Base-by-base conservation (phyloP, 768 basidiomycete genomes). In the Collybia nuda region DNA sequence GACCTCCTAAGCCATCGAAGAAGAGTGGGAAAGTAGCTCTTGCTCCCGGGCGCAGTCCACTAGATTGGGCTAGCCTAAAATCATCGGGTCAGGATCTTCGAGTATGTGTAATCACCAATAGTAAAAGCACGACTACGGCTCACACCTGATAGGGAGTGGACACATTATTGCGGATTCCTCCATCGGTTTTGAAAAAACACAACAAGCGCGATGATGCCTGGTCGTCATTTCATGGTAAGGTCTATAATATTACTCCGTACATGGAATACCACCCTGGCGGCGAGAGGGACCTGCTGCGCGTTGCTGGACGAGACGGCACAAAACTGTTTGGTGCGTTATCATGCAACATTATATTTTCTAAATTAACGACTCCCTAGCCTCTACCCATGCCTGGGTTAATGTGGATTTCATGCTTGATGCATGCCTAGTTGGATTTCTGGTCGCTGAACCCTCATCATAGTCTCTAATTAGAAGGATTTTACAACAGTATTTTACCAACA, bases 321-420 rank as follows among this genome's bases (percentile, higher is more conserved):
- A 88, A 91, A 62, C 76, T 99, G 9, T 98, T 99, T 60, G 87
- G 96, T 96, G 65, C 59, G 89, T 14, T 8, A 44, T 18, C 37
- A 5, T 7, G 43, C 44, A 11, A 21, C 8, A 44, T 24, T 2
- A 4, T 32, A 40, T 52, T 23, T 39, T 24, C 3, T 12, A 39
- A 29, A 39, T 19, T 11, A 5, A 12, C 51, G 48, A 35, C 40
- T 47, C 39, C 28, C 9, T 56, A 98, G 96, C 88, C 40, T 69
- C 81, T 19, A 98, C 95, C 0, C 96, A 99, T 67, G 90, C 87
- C 3, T 99, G 96, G 96, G 94, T 99, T 26, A 98, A 93, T 58
- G 82, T 80, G n/a, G 96, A 99, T 44, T 87, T 87, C 59, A 97
- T 98, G 92, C 75, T 99, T 18, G 95, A 98, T 63, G 79, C 84